Percentiles rank a stretch among this genome's conserved stretches.
Evolutionary conservation across 345 rosid species (phyloP).

Genomic region (Cardamine occulta): DNA sequence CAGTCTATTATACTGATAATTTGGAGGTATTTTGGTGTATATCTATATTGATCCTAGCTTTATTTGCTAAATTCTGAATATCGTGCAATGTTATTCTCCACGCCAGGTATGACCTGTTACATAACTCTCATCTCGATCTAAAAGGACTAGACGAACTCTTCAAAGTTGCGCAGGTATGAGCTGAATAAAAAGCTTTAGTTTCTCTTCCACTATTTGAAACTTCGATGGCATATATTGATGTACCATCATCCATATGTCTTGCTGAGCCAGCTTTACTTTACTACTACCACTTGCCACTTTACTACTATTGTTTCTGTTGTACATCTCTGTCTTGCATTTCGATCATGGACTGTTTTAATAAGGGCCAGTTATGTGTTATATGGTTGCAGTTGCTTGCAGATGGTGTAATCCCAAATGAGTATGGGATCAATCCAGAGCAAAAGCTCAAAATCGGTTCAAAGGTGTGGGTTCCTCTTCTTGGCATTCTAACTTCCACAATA

Average conservation of each 20-base stretch:
- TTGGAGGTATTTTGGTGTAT: not conserved
- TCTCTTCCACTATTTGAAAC: conserved; percentile 17
- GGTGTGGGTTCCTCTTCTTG: conserved; percentile 56
- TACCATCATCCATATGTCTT: conserved; percentile 2
- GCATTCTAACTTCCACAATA: conserved; percentile 15
- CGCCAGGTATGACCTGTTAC: conserved; percentile 89
- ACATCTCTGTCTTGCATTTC: conserved; percentile 20
- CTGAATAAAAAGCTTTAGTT: conserved; percentile 10
- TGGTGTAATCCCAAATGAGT: conserved; percentile 98
- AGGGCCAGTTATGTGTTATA: conserved; percentile 33
- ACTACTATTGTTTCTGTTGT: too few relatives aligned
- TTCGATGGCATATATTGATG: not conserved
- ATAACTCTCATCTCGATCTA: conserved; percentile 92
- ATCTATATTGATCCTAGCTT: not conserved
- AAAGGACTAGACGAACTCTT: conserved; percentile 87
- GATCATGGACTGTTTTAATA: conserved; percentile 16
- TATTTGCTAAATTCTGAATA: conserved; percentile 9
- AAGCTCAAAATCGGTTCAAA: conserved; percentile 95
- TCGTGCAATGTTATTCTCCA: conserved; percentile 18
- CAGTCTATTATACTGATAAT: conserved; percentile 3
- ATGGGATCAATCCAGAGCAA: conserved; percentile 95
- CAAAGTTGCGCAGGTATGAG: conserved; percentile 88
- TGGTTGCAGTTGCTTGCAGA: conserved; percentile 90
- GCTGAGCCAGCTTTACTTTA: not conserved
- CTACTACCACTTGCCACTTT: not conserved